phyloP scores from a whole-genome alignment of 2,329 filamentous ascomycete species.

The Penicillium rolfsii region DNA sequence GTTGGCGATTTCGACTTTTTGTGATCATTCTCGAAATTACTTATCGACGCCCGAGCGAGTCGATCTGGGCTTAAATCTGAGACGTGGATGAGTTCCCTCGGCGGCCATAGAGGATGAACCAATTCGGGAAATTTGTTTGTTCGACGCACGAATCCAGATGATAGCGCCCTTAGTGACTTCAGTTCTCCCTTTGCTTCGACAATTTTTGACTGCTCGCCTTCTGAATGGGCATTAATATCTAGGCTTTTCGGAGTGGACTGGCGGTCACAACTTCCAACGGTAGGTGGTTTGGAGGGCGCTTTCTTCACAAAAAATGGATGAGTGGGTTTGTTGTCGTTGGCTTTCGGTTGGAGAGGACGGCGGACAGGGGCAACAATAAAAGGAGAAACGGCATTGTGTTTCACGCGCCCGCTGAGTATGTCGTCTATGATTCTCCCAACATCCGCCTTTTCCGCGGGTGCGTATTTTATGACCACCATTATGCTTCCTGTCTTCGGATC shows the following conservation, averaged over 20 bases:
- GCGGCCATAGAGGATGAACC: slow-evolving; percentile 45
- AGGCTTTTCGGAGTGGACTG: neutral
- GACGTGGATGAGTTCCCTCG: slow-evolving; percentile 49
- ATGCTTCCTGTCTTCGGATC: slow-evolving; percentile 29
- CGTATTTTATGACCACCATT: slow-evolving; percentile 65
- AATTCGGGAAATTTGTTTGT: slow-evolving; percentile 36
- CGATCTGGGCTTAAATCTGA: slow-evolving; percentile 47
- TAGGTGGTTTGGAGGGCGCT: slow-evolving; percentile 33
- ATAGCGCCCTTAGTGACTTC: slow-evolving; percentile 7
- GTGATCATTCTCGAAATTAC: slow-evolving; percentile 20
- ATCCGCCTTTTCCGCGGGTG: slow-evolving; percentile 49
- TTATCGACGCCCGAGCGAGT: neutral
- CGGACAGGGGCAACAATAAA: slow-evolving; percentile 24
- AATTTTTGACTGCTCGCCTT: neutral
- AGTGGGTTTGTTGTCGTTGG: slow-evolving; percentile 50
- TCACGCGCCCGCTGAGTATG: slow-evolving; percentile 57
- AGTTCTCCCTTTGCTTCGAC: slow-evolving; percentile 8
- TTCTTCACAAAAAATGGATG: slow-evolving; percentile 74
- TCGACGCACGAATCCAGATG: slow-evolving; percentile 26
- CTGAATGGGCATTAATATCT: neutral
- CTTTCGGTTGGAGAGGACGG: slow-evolving; percentile 16
- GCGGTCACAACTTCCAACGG: neutral
- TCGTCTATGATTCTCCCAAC: slow-evolving; percentile 65
- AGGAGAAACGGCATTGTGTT: slow-evolving; percentile 29
- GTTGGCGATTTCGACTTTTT: slow-evolving; percentile 46